These are phyloP conservation scores for Calocera cornea DNA, from an alignment of 768 basidiomycete genomes.

Conservation along the genomic window DNA sequence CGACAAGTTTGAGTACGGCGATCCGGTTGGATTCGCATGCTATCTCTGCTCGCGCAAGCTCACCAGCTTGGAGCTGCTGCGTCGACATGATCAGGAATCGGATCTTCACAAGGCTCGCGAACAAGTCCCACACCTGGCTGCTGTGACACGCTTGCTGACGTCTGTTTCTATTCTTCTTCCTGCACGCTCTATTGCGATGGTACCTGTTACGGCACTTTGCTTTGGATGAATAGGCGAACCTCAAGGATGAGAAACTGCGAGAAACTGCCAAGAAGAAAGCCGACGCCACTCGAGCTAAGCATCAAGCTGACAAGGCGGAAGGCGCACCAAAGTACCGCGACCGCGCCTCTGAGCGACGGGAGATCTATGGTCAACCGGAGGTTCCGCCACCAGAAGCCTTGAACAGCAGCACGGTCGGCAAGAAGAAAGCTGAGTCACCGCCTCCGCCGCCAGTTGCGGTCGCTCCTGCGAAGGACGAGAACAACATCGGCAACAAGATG, in stretches of 20 bases:
- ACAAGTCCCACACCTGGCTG: slow-evolving; percentile 17
- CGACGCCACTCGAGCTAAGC: slow-evolving; percentile 14
- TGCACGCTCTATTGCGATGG: slow-evolving; percentile 1
- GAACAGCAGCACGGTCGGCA: slow-evolving; percentile 20
- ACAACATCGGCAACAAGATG: slow-evolving; percentile 82
- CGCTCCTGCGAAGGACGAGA: slow-evolving; percentile 66
- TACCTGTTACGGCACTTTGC: not conserved
- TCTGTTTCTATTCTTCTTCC: slow-evolving; percentile 18
- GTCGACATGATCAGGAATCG: slow-evolving; percentile 84
- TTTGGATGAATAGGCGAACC: slow-evolving; percentile 56
- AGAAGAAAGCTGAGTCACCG: slow-evolving; percentile 31
- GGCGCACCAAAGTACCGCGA: slow-evolving; percentile 82
- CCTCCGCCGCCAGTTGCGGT: slow-evolving; percentile 48
- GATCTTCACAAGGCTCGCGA: slow-evolving; percentile 80
- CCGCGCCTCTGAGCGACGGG: slow-evolving; percentile 81
- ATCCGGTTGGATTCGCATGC: slow-evolving; percentile 60
- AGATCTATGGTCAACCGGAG: slow-evolving; percentile 85
- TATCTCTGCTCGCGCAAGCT: slow-evolving; percentile 87
- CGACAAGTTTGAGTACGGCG: slow-evolving; percentile 68
- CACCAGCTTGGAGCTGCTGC: slow-evolving; percentile 73
- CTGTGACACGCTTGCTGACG: slow-evolving; percentile 22
- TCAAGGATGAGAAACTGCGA: slow-evolving; percentile 54
- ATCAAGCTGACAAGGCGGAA: slow-evolving; percentile 24
- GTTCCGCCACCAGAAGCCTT: slow-evolving; percentile 49
- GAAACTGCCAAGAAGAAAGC: slow-evolving; percentile 51